These are phyloP conservation scores for Thelonectria rubi DNA, from an alignment of 2,329 filamentous ascomycete species.

Conservation along the genomic window DNA sequence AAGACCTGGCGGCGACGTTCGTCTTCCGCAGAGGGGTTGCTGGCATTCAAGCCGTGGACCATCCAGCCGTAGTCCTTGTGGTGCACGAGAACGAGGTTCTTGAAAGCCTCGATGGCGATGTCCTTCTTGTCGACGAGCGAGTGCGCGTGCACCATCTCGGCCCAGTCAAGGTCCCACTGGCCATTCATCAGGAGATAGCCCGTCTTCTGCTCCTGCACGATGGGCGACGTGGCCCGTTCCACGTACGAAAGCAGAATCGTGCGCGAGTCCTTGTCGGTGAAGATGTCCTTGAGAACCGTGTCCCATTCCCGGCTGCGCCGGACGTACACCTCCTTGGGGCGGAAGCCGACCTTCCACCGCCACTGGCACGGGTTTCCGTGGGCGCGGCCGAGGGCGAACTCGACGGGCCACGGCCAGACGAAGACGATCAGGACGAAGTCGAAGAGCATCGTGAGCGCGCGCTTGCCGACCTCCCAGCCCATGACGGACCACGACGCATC, in stretches of 20 bases:
- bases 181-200: conserved; percentile 87
- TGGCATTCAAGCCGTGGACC: conserved; percentile 66
- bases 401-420: conserved; percentile 77
- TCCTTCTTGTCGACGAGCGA: conserved; percentile 71
- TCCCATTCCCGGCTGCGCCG: conserved; percentile 81
- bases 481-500: conserved; percentile 66
- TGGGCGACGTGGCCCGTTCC: conserved; percentile 72
- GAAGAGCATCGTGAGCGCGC: conserved; percentile 73
- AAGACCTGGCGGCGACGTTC: conserved; percentile 78
- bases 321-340: conserved; percentile 82
- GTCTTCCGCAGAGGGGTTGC: conserved; percentile 64
- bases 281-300: conserved; percentile 62
- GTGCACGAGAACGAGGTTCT: conserved; percentile 74
- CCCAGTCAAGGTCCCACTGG: conserved; percentile 89
- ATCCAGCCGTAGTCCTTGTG: conserved; percentile 75
- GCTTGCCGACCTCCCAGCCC: conserved; percentile 63
- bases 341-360: conserved; percentile 80
- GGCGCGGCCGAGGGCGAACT: conserved; percentile 71
- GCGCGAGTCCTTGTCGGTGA: conserved; percentile 60
- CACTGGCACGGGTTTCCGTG: conserved; percentile 73
- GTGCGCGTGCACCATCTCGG: conserved; percentile 79
- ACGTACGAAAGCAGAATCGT: conserved; percentile 70
- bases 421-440: conserved; percentile 77
- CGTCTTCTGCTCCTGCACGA: conserved; percentile 78
- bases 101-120: conserved; percentile 71